phyloP scores from a whole-genome alignment of 106 monocot genomes.

The Platanthera guangdongensis region DNA sequence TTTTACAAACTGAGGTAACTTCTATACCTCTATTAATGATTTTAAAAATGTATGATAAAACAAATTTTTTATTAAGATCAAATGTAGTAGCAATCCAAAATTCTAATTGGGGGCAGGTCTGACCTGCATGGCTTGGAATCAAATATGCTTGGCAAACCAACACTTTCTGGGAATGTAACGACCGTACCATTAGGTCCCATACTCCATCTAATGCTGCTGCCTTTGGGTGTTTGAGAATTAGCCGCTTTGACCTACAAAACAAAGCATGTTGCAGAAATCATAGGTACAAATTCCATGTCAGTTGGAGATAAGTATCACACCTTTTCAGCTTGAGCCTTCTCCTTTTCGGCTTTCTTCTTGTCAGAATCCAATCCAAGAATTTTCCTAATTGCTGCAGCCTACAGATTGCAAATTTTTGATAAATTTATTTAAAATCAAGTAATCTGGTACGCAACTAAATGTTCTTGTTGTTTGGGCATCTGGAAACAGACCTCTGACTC shows the following conservation, averaged over 20 bases:
- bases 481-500: constrained; percentile 58
- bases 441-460: background rate
- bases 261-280: background rate
- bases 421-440: background rate
- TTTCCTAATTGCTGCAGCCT: constrained; percentile 97
- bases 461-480: background rate
- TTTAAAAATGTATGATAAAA: background rate
- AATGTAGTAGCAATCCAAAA: background rate
- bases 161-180: constrained; percentile 52
- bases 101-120: background rate
- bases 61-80: background rate
- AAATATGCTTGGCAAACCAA: constrained; percentile 59
- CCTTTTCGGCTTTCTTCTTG: constrained; percentile 77
- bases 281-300: background rate
- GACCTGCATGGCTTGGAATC: constrained; percentile 53
- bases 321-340: constrained; percentile 44
- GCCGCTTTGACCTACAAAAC: constrained; percentile 32
- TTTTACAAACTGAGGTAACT: too few relatives aligned
- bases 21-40: background rate
- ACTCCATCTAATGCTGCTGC: constrained; percentile 48
- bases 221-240: constrained; percentile 25
- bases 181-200: constrained; percentile 56
- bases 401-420: constrained; percentile 6
- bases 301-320: background rate
- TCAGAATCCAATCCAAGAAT: constrained; percentile 80